Conservation (phyloP, 805 yeast genomes). For the Ogataea ganodermae region DNA sequence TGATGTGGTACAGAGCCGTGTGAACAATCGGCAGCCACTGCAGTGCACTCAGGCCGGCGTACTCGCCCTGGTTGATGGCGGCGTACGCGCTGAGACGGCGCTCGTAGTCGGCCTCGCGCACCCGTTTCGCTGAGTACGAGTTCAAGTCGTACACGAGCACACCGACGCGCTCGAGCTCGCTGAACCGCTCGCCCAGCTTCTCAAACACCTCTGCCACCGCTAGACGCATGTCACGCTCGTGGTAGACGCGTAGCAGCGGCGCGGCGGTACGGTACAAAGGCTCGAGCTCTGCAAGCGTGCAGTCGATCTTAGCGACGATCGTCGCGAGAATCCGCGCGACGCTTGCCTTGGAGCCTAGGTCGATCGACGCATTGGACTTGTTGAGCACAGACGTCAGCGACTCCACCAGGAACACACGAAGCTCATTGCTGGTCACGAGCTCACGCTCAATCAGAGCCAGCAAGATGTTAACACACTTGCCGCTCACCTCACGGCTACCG, state of each 20-base stretch:
- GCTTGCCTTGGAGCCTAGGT: conserved; percentile 52
- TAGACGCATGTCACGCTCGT: conserved; percentile 62
- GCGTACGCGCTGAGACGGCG: conserved; percentile 69
- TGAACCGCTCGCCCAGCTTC: conserved; percentile 56
- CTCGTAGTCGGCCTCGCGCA: conserved; percentile 80
- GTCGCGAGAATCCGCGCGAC: conserved; percentile 58
- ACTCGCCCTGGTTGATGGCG: conserved; percentile 58
- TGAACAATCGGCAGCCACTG: conserved; percentile 84
- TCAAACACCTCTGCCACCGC: conserved; percentile 60
- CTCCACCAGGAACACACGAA: conserved; percentile 52
- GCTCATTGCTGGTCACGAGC: conserved; percentile 55
- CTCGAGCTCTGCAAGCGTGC: conserved; percentile 51
- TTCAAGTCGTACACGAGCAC: conserved; percentile 64
- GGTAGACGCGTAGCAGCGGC: conserved; percentile 55
- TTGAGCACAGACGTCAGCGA: conserved; percentile 64
- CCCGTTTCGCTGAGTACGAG: conserved; percentile 59
- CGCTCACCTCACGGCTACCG: conserved; percentile 46
- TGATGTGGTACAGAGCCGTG: conserved; percentile 67
- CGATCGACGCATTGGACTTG: conserved; percentile 54
- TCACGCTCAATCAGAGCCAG: conserved; percentile 56
- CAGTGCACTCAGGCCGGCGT: conserved; percentile 41
- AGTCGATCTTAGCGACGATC: conserved; percentile 54
- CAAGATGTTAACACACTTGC: conserved; percentile 54
- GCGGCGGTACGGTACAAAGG: conserved; percentile 33
- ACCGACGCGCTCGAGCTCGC: conserved; percentile 47